Percentiles rank a stretch among this genome's conserved stretches.
phyloP scores from a whole-genome alignment of 139 green algal species.

The Coelastrella sp. region DNA sequence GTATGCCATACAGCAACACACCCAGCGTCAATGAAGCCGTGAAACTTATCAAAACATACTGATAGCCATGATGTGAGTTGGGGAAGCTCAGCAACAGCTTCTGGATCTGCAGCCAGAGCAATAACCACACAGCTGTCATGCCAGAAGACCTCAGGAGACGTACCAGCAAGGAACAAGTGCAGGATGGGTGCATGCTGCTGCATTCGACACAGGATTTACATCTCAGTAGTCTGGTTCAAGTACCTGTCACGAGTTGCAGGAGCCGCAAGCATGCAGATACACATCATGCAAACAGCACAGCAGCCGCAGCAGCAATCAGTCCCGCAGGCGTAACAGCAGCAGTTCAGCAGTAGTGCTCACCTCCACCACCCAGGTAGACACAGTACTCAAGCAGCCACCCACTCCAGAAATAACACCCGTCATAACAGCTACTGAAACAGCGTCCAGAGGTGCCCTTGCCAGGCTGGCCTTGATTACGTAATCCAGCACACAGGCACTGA shows the following conservation, averaged over 20 bases:
- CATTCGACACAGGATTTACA: too few species aligned
- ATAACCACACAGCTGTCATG: background rate
- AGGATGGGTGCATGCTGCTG: background rate
- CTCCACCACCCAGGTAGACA: conserved; percentile 87
- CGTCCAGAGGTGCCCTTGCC: background rate
- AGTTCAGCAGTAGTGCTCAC: conserved; percentile 64
- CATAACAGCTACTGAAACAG: conserved; percentile 19
- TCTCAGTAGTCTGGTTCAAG: too few species aligned
- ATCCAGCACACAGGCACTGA: conserved; percentile 66
- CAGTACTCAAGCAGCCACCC: conserved; percentile 79
- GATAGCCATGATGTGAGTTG: conserved; percentile 35
- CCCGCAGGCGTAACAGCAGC: background rate
- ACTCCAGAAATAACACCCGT: conserved; percentile 67
- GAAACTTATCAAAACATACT: conserved; percentile 39
- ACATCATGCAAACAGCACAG: conserved; percentile 12
- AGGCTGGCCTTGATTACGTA: conserved; percentile 57
- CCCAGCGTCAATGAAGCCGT: conserved; percentile 27
- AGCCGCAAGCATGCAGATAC: too few species aligned
- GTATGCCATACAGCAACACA: conserved; percentile 50
- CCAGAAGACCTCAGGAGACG: background rate
- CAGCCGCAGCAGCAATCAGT: background rate
- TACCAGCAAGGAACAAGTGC: background rate
- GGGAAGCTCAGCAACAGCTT: conserved; percentile 39
- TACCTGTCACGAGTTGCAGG: too few species aligned
- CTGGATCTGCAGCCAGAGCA: conserved; percentile 50